A percentile compares a stretch with the other conserved stretches of the same genome.
Evolutionary conservation across 1,139 yeast species (phyloP).

Genomic region (Magnusiomyces tetraspermus): DNA sequence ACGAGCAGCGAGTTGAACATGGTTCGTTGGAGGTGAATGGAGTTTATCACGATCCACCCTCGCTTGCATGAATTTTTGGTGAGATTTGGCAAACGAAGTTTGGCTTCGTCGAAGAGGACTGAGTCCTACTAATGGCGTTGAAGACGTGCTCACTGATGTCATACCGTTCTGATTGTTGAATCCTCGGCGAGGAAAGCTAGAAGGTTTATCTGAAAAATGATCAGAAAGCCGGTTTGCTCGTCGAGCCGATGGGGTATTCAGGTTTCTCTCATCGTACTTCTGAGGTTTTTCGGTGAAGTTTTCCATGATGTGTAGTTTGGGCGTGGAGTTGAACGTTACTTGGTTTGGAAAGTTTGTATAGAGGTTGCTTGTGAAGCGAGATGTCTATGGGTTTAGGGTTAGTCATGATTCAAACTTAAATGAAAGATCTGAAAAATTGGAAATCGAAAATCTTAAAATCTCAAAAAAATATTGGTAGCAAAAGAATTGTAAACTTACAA

Average conservation of each 20-base stretch:
- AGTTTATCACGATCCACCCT: neutral
- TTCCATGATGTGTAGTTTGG: no score
- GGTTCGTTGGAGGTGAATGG: neutral
- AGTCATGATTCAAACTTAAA: neutral
- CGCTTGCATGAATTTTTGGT: neutral
- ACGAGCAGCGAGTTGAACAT: neutral
- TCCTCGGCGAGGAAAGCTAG: neutral
- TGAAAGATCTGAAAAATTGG: neutral
- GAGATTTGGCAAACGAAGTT: neutral
- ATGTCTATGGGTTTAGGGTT: neutral
- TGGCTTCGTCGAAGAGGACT: no score
- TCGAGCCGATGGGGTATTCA: neutral
- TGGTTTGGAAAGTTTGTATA: no score
- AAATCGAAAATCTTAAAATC: neutral
- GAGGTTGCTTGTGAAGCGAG: no score
- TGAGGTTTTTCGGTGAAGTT: no score
- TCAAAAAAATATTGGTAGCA: neutral
- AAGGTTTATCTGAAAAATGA: neutral
- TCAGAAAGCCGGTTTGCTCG: neutral
- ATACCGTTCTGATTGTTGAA: neutral
- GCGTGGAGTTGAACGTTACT: no score
- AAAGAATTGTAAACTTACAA: neutral
- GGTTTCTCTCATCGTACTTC: neutral
- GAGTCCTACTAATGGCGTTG: neutral
- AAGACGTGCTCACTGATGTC: neutral